Percentiles rank a stretch among this genome's conserved stretches.
Evolutionary conservation across 768 basidiomycete species (phyloP).

Genomic region (Termitomyces sp.): DNA sequence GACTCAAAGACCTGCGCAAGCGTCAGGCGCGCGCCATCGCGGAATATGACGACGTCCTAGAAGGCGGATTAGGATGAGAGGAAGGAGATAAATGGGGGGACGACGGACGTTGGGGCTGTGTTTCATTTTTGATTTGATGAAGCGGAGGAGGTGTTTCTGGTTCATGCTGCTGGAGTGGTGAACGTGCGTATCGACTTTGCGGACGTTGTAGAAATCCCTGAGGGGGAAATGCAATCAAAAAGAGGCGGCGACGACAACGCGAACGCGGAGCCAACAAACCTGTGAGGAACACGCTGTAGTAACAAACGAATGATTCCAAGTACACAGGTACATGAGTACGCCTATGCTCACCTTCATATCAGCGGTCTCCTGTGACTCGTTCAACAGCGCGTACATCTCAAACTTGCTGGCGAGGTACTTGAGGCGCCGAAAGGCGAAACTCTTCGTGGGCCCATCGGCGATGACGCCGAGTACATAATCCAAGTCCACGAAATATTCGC

Average conservation of each 20-base stretch:
- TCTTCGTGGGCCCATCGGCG: conserved; percentile 93
- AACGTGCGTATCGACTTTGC: conserved; percentile 98
- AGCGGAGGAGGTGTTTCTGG: conserved; percentile 95
- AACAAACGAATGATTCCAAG: background rate
- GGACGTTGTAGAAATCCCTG: conserved; percentile 97
- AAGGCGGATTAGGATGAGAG: background rate
- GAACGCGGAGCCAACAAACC: conserved; percentile 44
- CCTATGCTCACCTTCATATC: conserved; percentile 82
- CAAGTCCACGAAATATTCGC: conserved; percentile 95
- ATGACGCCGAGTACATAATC: conserved; percentile 90
- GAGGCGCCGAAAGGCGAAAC: conserved; percentile 87
- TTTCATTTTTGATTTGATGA: conserved; percentile 99
- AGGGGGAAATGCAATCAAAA: conserved; percentile 14
- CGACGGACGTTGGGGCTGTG: conserved; percentile 63
- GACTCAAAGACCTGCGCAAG: conserved; percentile 95
- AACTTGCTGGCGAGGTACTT: conserved; percentile 93
- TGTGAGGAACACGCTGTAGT: background rate
- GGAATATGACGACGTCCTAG: conserved; percentile 93
- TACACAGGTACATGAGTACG: background rate
- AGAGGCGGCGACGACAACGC: no score
- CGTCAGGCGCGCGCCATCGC: conserved; percentile 86
- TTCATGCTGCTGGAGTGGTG: conserved; percentile 99
- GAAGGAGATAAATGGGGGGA: background rate
- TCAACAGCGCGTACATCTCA: conserved; percentile 86
- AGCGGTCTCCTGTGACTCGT: conserved; percentile 89